Percentiles rank a stretch among this genome's conserved stretches.
Evolutionary conservation across 2,329 filamentous ascomycete species (phyloP).

Genomic region (Neonectria punicea): DNA sequence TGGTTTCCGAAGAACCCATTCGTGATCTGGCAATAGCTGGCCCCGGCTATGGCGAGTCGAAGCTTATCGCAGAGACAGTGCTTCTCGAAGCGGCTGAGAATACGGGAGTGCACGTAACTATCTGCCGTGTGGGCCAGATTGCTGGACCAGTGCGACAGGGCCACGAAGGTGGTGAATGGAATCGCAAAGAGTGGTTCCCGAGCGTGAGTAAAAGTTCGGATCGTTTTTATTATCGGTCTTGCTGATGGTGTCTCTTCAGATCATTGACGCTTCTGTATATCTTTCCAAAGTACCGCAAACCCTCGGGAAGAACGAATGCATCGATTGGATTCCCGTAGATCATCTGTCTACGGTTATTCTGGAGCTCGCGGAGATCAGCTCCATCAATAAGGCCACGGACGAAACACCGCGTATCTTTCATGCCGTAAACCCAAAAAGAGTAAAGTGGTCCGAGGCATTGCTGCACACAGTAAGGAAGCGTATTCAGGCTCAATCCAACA

Average conservation of each 20-base stretch:
- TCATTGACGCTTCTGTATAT: not conserved
- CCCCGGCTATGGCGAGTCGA: slow-evolving; percentile 4
- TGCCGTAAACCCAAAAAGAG: not conserved
- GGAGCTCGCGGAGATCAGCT: not conserved
- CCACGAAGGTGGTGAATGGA: not conserved
- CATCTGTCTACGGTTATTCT: not conserved
- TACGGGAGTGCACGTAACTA: not conserved
- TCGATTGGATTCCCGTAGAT: slow-evolving; percentile 16
- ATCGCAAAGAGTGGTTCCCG: slow-evolving; percentile 10
- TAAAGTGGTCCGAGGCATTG: not conserved
- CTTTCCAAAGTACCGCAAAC: not conserved
- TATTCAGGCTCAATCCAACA: too few relatives aligned
- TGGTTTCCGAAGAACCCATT: not conserved
- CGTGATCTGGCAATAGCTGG: not conserved
- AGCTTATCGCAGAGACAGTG: slow-evolving; percentile 1
- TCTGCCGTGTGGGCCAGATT: slow-evolving; percentile 10
- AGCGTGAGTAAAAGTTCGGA: not conserved
- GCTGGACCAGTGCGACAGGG: not conserved
- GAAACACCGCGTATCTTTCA: not conserved
- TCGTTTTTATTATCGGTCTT: not conserved
- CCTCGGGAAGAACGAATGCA: not conserved
- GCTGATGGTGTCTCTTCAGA: not conserved
- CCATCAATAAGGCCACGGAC: not conserved
- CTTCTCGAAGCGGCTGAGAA: not conserved
- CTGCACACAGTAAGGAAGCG: too few relatives aligned